phyloP scores from a whole-genome alignment of 352 stramenopile species.

The Vaucheria bursata region DNA sequence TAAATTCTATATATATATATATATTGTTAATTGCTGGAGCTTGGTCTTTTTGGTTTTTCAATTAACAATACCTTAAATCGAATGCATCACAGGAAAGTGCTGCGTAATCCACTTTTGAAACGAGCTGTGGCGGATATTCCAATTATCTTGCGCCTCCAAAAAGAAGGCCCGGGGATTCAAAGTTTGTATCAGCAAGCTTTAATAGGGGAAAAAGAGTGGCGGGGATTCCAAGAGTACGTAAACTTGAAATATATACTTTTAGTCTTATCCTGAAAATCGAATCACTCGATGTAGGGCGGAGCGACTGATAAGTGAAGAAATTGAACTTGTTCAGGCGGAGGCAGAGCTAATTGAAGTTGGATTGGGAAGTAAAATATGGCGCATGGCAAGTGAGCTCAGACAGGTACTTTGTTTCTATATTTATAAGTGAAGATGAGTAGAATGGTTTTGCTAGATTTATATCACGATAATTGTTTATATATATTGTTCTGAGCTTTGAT shows the following conservation, averaged over 20 bases:
- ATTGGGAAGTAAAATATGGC: conserved; percentile 58
- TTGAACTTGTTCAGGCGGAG: conserved; percentile 66
- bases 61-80: no score
- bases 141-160: conserved; percentile 67
- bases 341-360: conserved; percentile 66
- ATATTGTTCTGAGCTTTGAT: no score
- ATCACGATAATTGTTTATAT: no score
- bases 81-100: conserved; percentile 37
- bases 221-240: conserved; percentile 56
- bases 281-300: conserved; percentile 49
- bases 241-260: no score
- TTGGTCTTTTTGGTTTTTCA: no score
- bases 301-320: conserved; percentile 60
- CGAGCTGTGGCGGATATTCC: conserved; percentile 66
- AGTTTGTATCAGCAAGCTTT: conserved; percentile 68
- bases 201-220: conserved; percentile 67
- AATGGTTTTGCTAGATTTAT: no score
- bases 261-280: conserved; percentile 5
- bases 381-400: conserved; percentile 21
- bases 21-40: no score
- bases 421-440: no score
- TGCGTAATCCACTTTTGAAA: conserved; percentile 67
- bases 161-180: conserved; percentile 66
- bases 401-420: no score
- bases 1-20: no score